These are phyloP conservation scores for Pseudozyma thailandica DNA, from an alignment of 1,284 basidiomycete species.

Conservation along the genomic window DNA sequence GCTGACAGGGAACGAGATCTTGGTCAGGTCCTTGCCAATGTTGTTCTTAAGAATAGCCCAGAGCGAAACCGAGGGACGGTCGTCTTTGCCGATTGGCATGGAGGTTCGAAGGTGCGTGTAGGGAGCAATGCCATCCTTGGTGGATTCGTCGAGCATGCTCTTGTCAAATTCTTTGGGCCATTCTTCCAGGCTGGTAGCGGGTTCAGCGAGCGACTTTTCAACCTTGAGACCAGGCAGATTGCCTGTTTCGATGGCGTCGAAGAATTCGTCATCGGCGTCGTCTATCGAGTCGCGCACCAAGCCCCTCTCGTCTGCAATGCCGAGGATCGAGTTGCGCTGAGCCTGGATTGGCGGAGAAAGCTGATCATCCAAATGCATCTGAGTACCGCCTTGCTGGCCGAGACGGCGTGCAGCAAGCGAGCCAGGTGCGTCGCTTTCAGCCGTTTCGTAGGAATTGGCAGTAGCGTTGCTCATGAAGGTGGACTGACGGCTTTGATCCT, in stretches of 20 bases:
- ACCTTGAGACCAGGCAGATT: constrained; percentile 61
- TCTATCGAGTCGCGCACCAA: constrained; percentile 68
- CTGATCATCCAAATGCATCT: constrained; percentile 33
- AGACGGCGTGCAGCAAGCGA: constrained; percentile 43
- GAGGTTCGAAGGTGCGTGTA: constrained; percentile 77
- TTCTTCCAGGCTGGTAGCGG: constrained; percentile 16
- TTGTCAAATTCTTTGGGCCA: constrained; percentile 50
- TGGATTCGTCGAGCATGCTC: constrained; percentile 41
- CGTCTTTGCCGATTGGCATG: constrained; percentile 79
- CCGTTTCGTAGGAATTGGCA: constrained; percentile 16
- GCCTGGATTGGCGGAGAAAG: constrained; percentile 35
- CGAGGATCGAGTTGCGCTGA: constrained; percentile 23
- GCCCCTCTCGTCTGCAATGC: constrained; percentile 30
- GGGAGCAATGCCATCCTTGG: constrained; percentile 50
- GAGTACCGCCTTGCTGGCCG: constrained; percentile 31
- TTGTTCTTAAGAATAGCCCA: constrained; percentile 96
- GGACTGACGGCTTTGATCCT: constrained; percentile 22
- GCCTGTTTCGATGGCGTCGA: constrained; percentile 89
- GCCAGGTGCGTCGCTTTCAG: constrained; percentile 9
- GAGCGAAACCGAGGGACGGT: constrained; percentile 87
- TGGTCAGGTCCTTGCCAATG: constrained; percentile 96
- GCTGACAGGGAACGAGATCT: constrained; percentile 93
- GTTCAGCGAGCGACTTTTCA: constrained; percentile 45
- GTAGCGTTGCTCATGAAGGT: constrained; percentile 22
- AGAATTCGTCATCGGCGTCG: constrained; percentile 96